Percentiles rank a stretch among this genome's conserved stretches.
These are phyloP conservation scores for Thalassiosira delicatula DNA, from an alignment of 352 stramenopile genomes.

Conservation along the genomic window DNA sequence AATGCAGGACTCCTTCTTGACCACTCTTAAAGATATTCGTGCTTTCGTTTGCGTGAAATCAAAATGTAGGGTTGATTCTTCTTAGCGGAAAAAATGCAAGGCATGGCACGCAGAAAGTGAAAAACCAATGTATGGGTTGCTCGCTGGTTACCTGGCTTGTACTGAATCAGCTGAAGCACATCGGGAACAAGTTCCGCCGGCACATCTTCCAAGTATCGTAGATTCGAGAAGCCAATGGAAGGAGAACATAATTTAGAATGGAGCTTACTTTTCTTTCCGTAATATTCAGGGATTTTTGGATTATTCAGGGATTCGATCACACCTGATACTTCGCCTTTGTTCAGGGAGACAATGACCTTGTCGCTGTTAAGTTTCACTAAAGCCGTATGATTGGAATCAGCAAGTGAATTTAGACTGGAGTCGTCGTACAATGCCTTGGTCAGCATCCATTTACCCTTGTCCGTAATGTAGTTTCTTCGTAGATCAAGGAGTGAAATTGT, in stretches of 20 bases:
- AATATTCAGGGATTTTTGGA: not conserved
- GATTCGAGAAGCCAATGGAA: not conserved
- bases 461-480: conserved; percentile 14
- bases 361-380: conserved; percentile 9
- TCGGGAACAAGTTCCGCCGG: conserved; percentile 24
- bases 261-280: conserved; percentile 9
- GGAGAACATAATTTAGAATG: conserved; percentile 6
- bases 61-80: no score
- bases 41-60: no score
- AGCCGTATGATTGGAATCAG: conserved; percentile 31
- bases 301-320: conserved; percentile 20
- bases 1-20: no score
- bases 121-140: conserved; percentile 3
- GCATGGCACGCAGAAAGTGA: conserved; percentile 11
- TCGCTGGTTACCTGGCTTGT: not conserved
- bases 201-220: conserved; percentile 17
- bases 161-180: conserved; percentile 20
- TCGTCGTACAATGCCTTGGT: conserved; percentile 5
- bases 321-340: not conserved
- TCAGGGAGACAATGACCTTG: not conserved
- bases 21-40: no score
- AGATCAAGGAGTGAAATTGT: conserved; percentile 20
- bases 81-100: conserved; percentile 14
- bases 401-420: conserved; percentile 31
- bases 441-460: conserved; percentile 11